These are phyloP conservation scores for Tremella yokohamensis DNA, from an alignment of 768 basidiomycete species.

Conservation along the genomic window DNA sequence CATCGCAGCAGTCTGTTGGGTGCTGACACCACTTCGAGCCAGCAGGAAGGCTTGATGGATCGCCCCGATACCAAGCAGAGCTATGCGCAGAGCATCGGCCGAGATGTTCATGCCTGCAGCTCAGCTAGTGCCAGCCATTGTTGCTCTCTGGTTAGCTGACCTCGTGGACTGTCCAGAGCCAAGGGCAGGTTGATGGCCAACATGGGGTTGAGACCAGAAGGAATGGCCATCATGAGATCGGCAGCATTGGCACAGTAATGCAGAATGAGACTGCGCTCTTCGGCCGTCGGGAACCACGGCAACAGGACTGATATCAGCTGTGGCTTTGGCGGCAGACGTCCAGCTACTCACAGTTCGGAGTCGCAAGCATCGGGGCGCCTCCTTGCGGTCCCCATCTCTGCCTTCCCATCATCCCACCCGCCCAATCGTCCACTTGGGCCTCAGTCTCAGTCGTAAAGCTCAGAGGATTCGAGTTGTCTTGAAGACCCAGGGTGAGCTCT, in stretches of 20 bases:
- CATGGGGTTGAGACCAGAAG: conserved; percentile 54
- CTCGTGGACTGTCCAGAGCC: conserved; percentile 53
- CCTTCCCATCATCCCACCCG: conserved; percentile 1
- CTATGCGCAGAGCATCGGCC: conserved; percentile 53
- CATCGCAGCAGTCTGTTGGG: conserved; percentile 43
- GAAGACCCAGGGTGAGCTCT: neutral
- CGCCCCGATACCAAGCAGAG: conserved; percentile 53
- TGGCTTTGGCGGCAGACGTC: neutral
- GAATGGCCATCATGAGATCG: conserved; percentile 56
- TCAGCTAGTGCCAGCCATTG: conserved; percentile 2
- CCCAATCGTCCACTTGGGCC: neutral
- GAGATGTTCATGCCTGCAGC: conserved; percentile 48
- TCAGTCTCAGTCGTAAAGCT: neutral
- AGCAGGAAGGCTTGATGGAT: conserved; percentile 55
- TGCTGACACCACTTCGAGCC: conserved; percentile 45
- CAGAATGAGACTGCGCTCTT: conserved; percentile 47
- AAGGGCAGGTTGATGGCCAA: conserved; percentile 54
- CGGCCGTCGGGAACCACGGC: conserved; percentile 50
- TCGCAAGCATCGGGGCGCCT: conserved; percentile 30
- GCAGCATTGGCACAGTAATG: conserved; percentile 56
- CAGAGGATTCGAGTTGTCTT: too few species aligned
- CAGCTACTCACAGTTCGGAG: conserved; percentile 38
- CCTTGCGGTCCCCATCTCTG: conserved; percentile 6
- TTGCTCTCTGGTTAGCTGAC: conserved; percentile 9
- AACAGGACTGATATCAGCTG: conserved; percentile 32